Evolutionary conservation across 1,139 yeast species (phyloP), one percentile per base, ranked within the genome.

Genomic region (Hyphopichia khmerensis): DNA sequence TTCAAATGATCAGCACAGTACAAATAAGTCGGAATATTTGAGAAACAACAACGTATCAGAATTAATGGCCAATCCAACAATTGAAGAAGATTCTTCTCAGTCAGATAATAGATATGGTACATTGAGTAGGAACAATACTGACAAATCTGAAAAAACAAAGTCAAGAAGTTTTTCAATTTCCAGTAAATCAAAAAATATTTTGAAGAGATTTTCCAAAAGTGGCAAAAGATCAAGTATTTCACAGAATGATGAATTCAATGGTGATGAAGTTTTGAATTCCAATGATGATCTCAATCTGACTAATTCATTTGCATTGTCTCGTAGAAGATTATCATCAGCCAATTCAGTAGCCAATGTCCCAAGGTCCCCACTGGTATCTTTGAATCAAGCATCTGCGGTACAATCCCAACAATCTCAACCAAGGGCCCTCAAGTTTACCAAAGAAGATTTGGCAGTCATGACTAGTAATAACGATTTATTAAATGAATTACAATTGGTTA

Each of bases 401-500:
- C 39, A 18, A 24, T 41, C 26, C 19, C 39, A 18, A 27, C 41
- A 27, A 27, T 31, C 41, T 26, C 19, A 29, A 34, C 38, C 40
- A 23, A 45, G 36, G 5, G 50, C 52, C 3, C 54, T 62, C 33
- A 50, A 55, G 13, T 74, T 84, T 43, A 69, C 81, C 3, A 75
- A 80, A 38, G 86, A 80, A 31, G 89, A 85, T 49, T 59, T 83
- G 48, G 82, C 83, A 2, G 67, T 84, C 3, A 70, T 85, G 69
- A 77, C 71, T 33, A 79, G 84, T 41, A 84, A 82, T 48, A 73
- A 71, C 40, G 77, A 75, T 29, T 61, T 86, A 36, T 67, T 84
- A 51, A 73, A 76, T 46, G 93, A 86, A 56, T 62, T 86, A 39
- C 84, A 83, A 47, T 57, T 84, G 30, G 83, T 86, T 1, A 82